A percentile compares a stretch with the other conserved stretches of the same genome.
Evolutionary conservation across 2,329 filamentous ascomycete species (phyloP).

Genomic region (Pseudopithomyces maydicus): DNA sequence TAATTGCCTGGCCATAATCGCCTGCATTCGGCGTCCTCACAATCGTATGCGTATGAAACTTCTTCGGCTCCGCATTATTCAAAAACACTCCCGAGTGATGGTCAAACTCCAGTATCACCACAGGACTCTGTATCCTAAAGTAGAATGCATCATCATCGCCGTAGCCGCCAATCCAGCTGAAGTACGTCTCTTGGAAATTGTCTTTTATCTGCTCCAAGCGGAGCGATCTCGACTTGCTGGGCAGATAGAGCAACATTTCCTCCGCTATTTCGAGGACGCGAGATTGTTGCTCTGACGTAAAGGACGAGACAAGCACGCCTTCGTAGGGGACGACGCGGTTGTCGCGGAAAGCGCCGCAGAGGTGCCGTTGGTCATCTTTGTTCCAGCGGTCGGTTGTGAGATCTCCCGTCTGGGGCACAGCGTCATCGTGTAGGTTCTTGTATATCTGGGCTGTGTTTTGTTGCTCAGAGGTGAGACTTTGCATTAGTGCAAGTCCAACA

Average conservation of each 20-base stretch:
- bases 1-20: conserved; percentile 70
- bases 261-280: conserved; percentile 64
- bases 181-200: conserved; percentile 74
- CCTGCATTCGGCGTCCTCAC: conserved; percentile 74
- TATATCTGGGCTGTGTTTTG: conserved; percentile 63
- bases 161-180: conserved; percentile 77
- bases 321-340: conserved; percentile 77
- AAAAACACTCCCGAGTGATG: conserved; percentile 81
- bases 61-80: conserved; percentile 72
- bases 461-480: conserved; percentile 56
- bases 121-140: conserved; percentile 76
- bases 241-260: conserved; percentile 73
- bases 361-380: conserved; percentile 77
- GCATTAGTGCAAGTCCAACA: conserved; percentile 72
- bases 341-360: conserved; percentile 79
- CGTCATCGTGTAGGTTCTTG: conserved; percentile 64
- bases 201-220: conserved; percentile 60
- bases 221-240: conserved; percentile 57
- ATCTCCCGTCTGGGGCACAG: conserved; percentile 62
- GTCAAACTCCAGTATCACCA: conserved; percentile 77
- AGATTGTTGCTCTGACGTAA: conserved; percentile 56
- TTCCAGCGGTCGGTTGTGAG: conserved; percentile 70
- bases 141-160: conserved; percentile 74
- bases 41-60: conserved; percentile 80
- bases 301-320: conserved; percentile 61